Evolutionary conservation across 495 filamentous ascomycete species (phyloP).

Genomic region (Cercophora scortea): DNA sequence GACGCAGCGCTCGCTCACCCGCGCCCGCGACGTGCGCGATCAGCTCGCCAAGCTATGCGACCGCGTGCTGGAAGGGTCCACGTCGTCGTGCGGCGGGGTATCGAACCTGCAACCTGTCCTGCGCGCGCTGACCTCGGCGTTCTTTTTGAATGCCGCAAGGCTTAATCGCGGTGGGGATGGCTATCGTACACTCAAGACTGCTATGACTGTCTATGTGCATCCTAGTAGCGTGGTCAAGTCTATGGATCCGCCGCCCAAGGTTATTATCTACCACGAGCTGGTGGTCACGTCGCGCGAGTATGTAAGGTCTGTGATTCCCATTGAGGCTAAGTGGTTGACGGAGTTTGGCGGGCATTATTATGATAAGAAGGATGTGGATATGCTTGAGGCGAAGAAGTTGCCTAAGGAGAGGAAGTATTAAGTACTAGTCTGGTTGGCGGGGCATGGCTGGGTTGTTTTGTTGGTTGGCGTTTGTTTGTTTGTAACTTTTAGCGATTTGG

Average conservation of each 20-base stretch:
- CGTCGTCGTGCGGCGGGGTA: conserved; percentile 64
- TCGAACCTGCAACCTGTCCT: conserved; percentile 68
- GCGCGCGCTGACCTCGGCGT: conserved; percentile 83
- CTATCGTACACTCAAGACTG: conserved; percentile 93
- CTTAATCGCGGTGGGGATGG: conserved; percentile 78
- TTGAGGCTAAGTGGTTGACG: conserved; percentile 76
- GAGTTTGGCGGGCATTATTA: conserved; percentile 95
- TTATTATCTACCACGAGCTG: conserved; percentile 86
- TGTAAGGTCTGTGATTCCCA: conserved; percentile 79
- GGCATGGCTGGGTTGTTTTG: too few species aligned
- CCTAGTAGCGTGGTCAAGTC: conserved; percentile 77
- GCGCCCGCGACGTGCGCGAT: conserved; percentile 88
- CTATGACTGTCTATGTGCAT: conserved; percentile 82
- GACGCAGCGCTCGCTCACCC: conserved; percentile 76
- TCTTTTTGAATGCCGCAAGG: conserved; percentile 90
- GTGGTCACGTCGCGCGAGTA: conserved; percentile 93
- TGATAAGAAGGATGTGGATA: conserved; percentile 87
- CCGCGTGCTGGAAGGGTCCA: conserved; percentile 68
- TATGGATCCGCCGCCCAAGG: conserved; percentile 66
- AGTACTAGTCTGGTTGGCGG: too few species aligned
- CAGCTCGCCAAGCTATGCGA: conserved; percentile 94
- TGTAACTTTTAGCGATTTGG: too few species aligned
- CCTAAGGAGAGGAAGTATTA: conserved; percentile 26
- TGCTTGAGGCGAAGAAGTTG: conserved; percentile 65
- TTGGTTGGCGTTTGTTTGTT: too few species aligned